These are phyloP conservation scores for Aegilops sharonensis DNA, from an alignment of 176 grass and related monocot species.

Conservation along the genomic window DNA sequence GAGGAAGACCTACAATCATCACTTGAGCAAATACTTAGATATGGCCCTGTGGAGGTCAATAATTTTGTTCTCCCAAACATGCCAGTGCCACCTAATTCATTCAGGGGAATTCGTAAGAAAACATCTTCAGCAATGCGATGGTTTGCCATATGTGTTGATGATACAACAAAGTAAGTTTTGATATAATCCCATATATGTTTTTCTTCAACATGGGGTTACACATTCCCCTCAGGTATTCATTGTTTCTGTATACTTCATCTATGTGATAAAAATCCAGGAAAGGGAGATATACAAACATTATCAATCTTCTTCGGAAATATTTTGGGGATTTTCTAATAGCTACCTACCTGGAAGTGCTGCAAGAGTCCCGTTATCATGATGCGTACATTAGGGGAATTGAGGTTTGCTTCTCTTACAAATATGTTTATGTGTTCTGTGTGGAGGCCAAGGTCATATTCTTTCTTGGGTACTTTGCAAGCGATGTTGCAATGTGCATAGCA, in stretches of 20 bases:
- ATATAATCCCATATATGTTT: constrained; percentile 3
- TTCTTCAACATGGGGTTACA: not conserved
- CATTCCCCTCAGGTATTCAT: not conserved
- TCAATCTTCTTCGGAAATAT: constrained; percentile 86
- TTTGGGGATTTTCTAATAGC: constrained; percentile 92
- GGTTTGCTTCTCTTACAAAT: constrained; percentile 47
- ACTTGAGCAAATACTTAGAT: constrained; percentile 60
- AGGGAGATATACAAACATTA: constrained; percentile 63
- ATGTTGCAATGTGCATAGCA: not conserved
- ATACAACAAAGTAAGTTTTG: constrained; percentile 70
- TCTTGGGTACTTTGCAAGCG: constrained; percentile 10
- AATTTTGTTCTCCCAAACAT: constrained; percentile 72
- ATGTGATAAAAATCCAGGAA: constrained; percentile 56
- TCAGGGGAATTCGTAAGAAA: constrained; percentile 86
- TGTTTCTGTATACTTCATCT: constrained; percentile 24
- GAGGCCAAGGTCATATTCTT: not conserved
- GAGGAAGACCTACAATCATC: constrained; percentile 56
- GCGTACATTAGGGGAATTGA: constrained; percentile 75
- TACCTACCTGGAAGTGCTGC: constrained; percentile 63
- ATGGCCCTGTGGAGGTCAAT: constrained; percentile 37
- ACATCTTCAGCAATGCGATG: constrained; percentile 74
- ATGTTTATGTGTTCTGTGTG: constrained; percentile 14
- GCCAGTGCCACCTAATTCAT: constrained; percentile 61
- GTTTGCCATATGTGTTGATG: constrained; percentile 83
- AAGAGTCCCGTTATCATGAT: constrained; percentile 79